A percentile compares a stretch with the other conserved stretches of the same genome.
phyloP scores from a whole-genome alignment of 2,329 filamentous ascomycete species.

The Neurospora sp. region DNA sequence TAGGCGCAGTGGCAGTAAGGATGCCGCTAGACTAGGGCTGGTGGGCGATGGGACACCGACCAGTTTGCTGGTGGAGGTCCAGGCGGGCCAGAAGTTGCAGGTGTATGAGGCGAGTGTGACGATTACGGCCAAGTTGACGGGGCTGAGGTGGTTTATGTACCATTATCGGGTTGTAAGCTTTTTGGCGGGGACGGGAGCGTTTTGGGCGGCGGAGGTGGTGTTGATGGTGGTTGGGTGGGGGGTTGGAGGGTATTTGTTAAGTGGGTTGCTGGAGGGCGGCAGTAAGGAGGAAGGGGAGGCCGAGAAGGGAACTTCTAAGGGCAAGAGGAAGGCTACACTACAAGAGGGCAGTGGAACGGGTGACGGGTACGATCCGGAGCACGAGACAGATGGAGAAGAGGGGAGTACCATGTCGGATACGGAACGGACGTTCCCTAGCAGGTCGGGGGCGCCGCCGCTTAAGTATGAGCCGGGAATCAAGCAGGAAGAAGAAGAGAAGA shows the following conservation, averaged over 20 bases:
- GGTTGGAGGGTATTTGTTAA: constrained; percentile 16
- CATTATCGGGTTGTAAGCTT: constrained; percentile 66
- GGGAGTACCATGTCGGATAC: constrained; percentile 29
- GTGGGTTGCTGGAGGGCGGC: constrained; percentile 10
- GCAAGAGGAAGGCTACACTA: constrained; percentile 4
- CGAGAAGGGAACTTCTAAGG: constrained; percentile 15
- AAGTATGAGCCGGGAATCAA: constrained; percentile 31
- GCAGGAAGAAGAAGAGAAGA: constrained; percentile 21
- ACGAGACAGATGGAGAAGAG: constrained; percentile 14
- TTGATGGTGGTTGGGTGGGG: constrained; percentile 59
- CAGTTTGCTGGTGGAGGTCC: constrained; percentile 51
- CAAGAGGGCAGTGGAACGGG: constrained; percentile 1
- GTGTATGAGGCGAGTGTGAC: constrained; percentile 62
- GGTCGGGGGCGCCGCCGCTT: constrained; percentile 30
- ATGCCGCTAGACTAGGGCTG: too few relatives aligned
- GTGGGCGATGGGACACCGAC: constrained; percentile 23
- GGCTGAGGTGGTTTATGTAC: constrained; percentile 80
- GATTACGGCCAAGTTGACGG: constrained; percentile 66
- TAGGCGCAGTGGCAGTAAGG: constrained; percentile 9
- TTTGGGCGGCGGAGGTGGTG: constrained; percentile 68
- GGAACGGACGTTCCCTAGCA: constrained; percentile 34
- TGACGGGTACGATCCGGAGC: constrained; percentile 19
- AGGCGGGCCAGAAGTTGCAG: constrained; percentile 61
- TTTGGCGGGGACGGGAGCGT: constrained; percentile 55
- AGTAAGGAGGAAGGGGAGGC: constrained; percentile 11